Evolutionary conservation across 768 basidiomycete species (phyloP).

Genomic region (Lepiota brunneoincarnata): DNA sequence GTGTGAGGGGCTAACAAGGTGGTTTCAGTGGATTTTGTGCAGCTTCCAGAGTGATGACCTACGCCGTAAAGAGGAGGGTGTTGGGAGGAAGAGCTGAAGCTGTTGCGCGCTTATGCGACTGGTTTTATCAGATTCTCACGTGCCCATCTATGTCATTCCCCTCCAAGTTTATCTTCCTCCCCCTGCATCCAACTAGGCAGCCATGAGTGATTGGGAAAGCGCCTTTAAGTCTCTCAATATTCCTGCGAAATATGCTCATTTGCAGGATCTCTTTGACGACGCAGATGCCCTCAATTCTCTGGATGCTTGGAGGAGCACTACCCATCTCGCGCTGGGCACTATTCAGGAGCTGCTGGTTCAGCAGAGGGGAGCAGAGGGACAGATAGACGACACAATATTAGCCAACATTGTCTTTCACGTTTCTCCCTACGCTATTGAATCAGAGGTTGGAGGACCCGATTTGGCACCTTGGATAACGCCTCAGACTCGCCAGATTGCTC

Average conservation of each 20-base stretch:
- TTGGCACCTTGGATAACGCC: neutral
- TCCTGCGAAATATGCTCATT: neutral
- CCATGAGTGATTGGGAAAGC: neutral
- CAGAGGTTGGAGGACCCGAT: neutral
- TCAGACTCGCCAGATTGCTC: neutral
- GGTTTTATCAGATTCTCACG: slow-evolving; percentile 13
- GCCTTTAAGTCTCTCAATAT: neutral
- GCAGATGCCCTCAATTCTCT: neutral
- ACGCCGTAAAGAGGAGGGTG: neutral
- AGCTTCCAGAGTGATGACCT: neutral
- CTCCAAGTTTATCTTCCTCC: neutral
- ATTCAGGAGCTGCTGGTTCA: neutral
- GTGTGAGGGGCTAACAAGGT: neutral
- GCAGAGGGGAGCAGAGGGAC: neutral
- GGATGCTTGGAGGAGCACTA: neutral
- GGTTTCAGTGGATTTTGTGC: neutral
- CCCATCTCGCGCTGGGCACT: neutral
- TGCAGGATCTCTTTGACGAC: neutral
- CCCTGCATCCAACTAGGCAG: neutral
- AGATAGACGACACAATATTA: neutral
- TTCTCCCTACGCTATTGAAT: slow-evolving; percentile 5
- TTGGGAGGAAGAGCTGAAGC: neutral
- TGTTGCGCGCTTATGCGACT: neutral
- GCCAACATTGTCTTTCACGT: slow-evolving; percentile 6
- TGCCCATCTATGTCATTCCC: slow-evolving; percentile 1